phyloP scores from a whole-genome alignment of 371 early-diverging fungal species.

The Gilbertella persicaria region DNA sequence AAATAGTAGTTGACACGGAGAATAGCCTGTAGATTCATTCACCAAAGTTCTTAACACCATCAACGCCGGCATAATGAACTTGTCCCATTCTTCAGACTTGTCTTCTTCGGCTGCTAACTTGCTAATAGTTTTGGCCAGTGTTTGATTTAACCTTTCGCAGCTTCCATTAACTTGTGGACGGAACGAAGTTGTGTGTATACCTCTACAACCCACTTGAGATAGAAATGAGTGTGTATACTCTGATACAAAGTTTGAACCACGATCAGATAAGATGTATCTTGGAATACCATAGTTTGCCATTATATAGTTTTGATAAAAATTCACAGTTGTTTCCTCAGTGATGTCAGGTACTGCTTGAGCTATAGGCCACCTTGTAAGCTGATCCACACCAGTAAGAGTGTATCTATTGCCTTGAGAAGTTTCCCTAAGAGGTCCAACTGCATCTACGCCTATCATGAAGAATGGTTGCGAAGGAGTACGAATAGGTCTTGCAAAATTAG shows the following conservation, averaged over 20 bases:
- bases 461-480: slow-evolving; percentile 8
- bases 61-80: slow-evolving; percentile 8
- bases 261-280: slow-evolving; percentile 14
- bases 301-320: background rate
- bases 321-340: background rate
- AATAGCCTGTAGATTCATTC: slow-evolving; percentile 17
- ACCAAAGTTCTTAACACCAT: slow-evolving; percentile 16
- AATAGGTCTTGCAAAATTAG: slow-evolving; percentile 2
- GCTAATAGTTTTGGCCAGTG: background rate
- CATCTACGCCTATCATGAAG: slow-evolving; percentile 20
- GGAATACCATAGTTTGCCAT: background rate
- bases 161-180: slow-evolving; percentile 36
- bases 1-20: slow-evolving; percentile 16
- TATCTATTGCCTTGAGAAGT: slow-evolving; percentile 18
- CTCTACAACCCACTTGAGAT: slow-evolving; percentile 12
- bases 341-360: slow-evolving; percentile 19
- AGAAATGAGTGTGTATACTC: slow-evolving; percentile 8
- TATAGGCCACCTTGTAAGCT: slow-evolving; percentile 25
- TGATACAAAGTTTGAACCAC: slow-evolving; percentile 26
- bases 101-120: slow-evolving; percentile 14
- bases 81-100: slow-evolving; percentile 10
- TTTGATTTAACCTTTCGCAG: slow-evolving; percentile 39
- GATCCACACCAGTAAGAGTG: slow-evolving; percentile 23
- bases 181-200: slow-evolving; percentile 24
- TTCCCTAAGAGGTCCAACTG: slow-evolving; percentile 21